phyloP scores from a whole-genome alignment of 140 eudicot species.

The Ambrosia hybrid region DNA sequence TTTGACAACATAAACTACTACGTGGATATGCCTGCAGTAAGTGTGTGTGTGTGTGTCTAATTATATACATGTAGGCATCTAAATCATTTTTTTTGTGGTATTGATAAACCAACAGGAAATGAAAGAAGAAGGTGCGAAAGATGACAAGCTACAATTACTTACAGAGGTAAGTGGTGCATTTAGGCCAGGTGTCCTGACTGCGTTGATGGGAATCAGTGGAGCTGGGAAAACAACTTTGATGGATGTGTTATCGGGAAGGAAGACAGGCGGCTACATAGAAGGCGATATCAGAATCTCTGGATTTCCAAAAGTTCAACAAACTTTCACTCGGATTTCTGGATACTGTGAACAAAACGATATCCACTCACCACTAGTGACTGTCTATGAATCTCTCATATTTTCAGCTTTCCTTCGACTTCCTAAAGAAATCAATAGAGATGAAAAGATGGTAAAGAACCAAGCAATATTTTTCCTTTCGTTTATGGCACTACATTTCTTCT shows the following conservation, averaged over 20 bases:
- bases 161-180: constrained; percentile 43
- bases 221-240: constrained; percentile 59
- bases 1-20: constrained; percentile 60
- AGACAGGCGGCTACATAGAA: constrained; percentile 49
- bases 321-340: constrained; percentile 50
- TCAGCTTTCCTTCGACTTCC: constrained; percentile 52
- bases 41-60: constrained; percentile 20
- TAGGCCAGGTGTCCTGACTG: constrained; percentile 56
- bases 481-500: too few species aligned
- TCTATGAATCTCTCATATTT: constrained; percentile 45
- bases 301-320: constrained; percentile 49
- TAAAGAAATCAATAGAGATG: constrained; percentile 21
- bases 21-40: constrained; percentile 58
- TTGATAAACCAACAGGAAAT: constrained; percentile 36
- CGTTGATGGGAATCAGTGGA: constrained; percentile 63
- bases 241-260: constrained; percentile 61
- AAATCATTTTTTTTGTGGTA: too few species aligned
- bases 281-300: constrained; percentile 55
- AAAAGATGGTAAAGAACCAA: background rate
- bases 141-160: constrained; percentile 42
- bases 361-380: constrained; percentile 52
- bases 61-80: too few species aligned
- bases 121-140: constrained; percentile 45
- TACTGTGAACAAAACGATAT: constrained; percentile 57
- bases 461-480: background rate